Conservation (phyloP, 306 rosid species). For the Urtica urens region DNA sequence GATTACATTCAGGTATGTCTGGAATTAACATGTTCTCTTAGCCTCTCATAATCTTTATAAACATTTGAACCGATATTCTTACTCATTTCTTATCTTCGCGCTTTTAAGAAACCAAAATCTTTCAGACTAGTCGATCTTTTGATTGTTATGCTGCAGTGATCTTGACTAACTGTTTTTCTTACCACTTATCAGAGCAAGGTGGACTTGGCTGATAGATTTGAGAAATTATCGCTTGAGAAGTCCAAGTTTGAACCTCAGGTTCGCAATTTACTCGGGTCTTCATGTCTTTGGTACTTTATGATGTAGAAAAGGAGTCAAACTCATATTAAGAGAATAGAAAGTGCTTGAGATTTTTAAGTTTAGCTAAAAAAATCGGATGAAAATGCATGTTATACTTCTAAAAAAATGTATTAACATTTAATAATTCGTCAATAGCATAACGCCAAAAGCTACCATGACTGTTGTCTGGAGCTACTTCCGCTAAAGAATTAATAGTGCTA, state of each 20-base stretch:
- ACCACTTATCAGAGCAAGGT: constrained; percentile 46
- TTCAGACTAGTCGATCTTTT: not conserved
- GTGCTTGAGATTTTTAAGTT: not conserved
- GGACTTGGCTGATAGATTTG: constrained; percentile 38
- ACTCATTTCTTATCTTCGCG: constrained; percentile 1
- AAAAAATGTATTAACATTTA: not conserved
- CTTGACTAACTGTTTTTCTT: not conserved
- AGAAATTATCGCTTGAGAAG: constrained; percentile 44
- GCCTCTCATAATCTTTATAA: not conserved
- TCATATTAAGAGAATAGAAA: not conserved
- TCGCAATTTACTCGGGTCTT: constrained; percentile 21
- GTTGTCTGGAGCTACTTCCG: not conserved
- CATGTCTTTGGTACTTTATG: not conserved
- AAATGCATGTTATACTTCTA: not conserved
- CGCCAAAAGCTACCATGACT: no score
- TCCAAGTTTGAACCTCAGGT: constrained; percentile 58
- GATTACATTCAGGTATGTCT: constrained; percentile 71
- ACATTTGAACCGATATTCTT: not conserved
- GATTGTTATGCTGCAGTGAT: not conserved
- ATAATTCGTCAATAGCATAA: no score
- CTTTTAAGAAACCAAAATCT: not conserved
- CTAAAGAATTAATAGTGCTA: not conserved
- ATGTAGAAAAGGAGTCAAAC: not conserved
- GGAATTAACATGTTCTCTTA: not conserved
- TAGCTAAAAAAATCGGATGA: not conserved